Evolutionary conservation across 1,139 yeast species (phyloP), one percentile per base, ranked within the genome.

Genomic region (Fermentozyma sake): DNA sequence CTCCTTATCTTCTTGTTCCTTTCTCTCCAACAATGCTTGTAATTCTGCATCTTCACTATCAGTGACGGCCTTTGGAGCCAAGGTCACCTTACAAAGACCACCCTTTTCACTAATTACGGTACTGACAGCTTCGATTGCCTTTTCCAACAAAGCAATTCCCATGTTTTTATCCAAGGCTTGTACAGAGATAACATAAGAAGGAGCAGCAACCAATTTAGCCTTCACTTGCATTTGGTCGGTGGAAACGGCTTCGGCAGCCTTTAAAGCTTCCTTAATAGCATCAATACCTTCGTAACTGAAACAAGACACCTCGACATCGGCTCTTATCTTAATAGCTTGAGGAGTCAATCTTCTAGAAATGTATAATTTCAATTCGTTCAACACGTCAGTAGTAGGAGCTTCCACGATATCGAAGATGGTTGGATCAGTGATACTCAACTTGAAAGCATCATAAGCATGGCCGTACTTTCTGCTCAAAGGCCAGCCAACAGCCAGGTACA

Each of bases 31-130:
- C 44, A 91, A 71, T 41, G 95, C 95, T 61, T 87, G 95, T 53
- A 91, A 77, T 64, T 89, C 97, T 36, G 96, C 97, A 58, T 91
- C 99, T 58, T 91, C 99, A 37, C 91, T 84, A 37, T 96, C 97
- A 36, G 96, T 86, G 42, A 91, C 97, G 26, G 97, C 96, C 76
- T 89, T 89, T 52, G 98, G 97, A 47, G 95, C 91, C 96, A 91
- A 89, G 38, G 94, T 87, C 41, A 91, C 82, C 46, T 84, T 86
- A 57, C 95, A 81, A 35, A 77, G 75, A 52, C 99, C 99, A 34
- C 87, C 95, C 30, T 76, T 72, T 17, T 70, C 63, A 40, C 73
- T 74, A 50, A 93, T 87, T 29, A 78, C 69, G 44, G 72, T 72
- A 39, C 74, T 70, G 41, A 91, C 83, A 46, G 72, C 76, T 43